Conservation (phyloP, 225 moss, liverwort and hornwort species). For the Pleurozium schreberi region DNA sequence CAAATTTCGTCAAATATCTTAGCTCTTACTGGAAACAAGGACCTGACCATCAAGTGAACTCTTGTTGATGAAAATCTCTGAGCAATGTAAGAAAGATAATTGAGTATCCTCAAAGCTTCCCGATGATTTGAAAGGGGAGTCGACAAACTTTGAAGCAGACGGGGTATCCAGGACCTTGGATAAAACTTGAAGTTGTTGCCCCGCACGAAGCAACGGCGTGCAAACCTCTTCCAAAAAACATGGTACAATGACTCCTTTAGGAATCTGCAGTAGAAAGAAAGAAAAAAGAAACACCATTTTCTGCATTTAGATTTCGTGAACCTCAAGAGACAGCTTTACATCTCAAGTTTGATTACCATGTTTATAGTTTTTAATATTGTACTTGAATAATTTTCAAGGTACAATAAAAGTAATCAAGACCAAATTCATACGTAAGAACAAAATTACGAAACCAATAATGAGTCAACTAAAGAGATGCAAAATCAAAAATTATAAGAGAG, state of each 20-base stretch:
- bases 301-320: neutral
- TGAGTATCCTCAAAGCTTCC: slow-evolving; percentile 8
- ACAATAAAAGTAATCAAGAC: neutral
- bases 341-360: neutral
- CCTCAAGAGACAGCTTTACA: neutral
- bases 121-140: slow-evolving; percentile 24
- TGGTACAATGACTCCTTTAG: slow-evolving; percentile 56
- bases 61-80: slow-evolving; percentile 7
- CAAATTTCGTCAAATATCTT: neutral
- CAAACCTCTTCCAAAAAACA: slow-evolving; percentile 77
- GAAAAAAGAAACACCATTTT: neutral
- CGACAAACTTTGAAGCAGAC: slow-evolving; percentile 55
- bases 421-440: neutral
- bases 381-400: neutral
- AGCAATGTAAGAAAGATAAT: neutral
- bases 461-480: neutral
- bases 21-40: slow-evolving; percentile 24
- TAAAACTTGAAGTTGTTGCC: slow-evolving; percentile 89
- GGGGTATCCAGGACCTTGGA: slow-evolving; percentile 70
- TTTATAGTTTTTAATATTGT: too few relatives aligned
- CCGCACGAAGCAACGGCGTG: slow-evolving; percentile 76
- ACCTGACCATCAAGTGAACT: slow-evolving; percentile 18
- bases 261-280: slow-evolving; percentile 42
- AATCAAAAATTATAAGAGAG: neutral
- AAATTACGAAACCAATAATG: neutral